phyloP scores from a whole-genome alignment of 306 rosid species.

The Luffa acutangula region DNA sequence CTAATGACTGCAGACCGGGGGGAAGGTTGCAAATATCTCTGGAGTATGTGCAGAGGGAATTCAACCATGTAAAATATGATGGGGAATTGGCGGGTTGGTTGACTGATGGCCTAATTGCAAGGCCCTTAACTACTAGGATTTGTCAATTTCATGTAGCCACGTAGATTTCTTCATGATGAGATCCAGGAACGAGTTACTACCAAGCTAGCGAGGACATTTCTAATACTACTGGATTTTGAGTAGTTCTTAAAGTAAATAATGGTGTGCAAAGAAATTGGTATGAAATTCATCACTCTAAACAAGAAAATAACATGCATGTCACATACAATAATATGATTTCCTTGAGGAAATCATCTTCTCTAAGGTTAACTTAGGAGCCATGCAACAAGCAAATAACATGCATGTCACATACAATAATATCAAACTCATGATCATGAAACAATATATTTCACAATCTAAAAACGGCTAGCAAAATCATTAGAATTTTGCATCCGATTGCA shows the following conservation, averaged over 20 bases:
- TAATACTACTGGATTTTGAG: background rate
- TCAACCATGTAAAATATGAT: constrained; percentile 54
- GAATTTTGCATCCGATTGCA: too few relatives aligned
- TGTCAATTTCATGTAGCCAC: constrained; percentile 17
- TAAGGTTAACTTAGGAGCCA: too few relatives aligned
- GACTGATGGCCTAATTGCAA: constrained; percentile 73
- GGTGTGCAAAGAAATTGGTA: background rate
- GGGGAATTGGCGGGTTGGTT: constrained; percentile 68
- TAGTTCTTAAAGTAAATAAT: background rate
- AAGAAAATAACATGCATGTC: too few relatives aligned
- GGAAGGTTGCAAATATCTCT: constrained; percentile 72
- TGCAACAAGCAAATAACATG: too few relatives aligned
- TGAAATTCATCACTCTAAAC: background rate
- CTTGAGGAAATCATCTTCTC: too few relatives aligned
- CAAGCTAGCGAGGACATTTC: background rate
- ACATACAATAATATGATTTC: too few relatives aligned
- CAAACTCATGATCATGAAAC: too few relatives aligned
- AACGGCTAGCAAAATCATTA: too few relatives aligned
- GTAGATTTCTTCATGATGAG: background rate
- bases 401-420: too few relatives aligned
- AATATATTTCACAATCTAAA: too few relatives aligned
- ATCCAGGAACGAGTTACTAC: background rate
- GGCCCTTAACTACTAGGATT: constrained; percentile 70
- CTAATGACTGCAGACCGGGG: constrained; percentile 56
- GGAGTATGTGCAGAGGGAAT: constrained; percentile 69